Percentiles rank a stretch among this genome's conserved stretches.
phyloP scores from a whole-genome alignment of 2,329 filamentous ascomycete species.

The Waltergamsia citrina region DNA sequence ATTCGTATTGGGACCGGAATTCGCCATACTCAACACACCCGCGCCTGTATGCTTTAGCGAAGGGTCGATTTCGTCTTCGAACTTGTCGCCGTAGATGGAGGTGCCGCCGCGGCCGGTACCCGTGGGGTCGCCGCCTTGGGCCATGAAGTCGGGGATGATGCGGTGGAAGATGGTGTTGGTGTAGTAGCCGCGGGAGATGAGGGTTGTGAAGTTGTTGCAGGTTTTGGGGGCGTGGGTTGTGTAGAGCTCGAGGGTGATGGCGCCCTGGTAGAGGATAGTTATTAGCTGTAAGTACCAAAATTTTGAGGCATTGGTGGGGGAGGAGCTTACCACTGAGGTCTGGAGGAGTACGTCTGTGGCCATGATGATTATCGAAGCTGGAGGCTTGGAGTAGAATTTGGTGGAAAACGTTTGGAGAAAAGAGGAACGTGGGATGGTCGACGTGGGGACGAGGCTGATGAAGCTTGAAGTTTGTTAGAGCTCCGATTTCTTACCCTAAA shows the following conservation, averaged over 20 bases:
- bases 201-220: constrained; percentile 78
- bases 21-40: constrained; percentile 93
- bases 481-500: no score
- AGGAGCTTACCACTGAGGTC: constrained; percentile 64
- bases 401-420: background rate
- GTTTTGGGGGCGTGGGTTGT: constrained; percentile 78
- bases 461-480: background rate
- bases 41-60: constrained; percentile 84
- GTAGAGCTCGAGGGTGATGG: constrained; percentile 84
- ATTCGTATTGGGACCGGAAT: constrained; percentile 86
- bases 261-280: no score
- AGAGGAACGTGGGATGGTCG: background rate
- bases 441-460: background rate
- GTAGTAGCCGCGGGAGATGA: constrained; percentile 81
- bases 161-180: constrained; percentile 81
- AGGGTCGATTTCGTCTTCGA: constrained; percentile 80
- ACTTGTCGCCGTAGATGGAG: constrained; percentile 88
- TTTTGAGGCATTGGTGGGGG: constrained; percentile 3
- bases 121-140: constrained; percentile 89
- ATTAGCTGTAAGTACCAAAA: no score
- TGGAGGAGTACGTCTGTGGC: constrained; percentile 71
- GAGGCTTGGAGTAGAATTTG: background rate
- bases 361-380: no score
- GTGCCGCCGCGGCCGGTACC: constrained; percentile 83
- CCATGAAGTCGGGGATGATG: constrained; percentile 93